A percentile compares a stretch with the other conserved stretches of the same genome.
phyloP scores from a whole-genome alignment of 352 stramenopile species.

The Phytophthora ramorum region DNA sequence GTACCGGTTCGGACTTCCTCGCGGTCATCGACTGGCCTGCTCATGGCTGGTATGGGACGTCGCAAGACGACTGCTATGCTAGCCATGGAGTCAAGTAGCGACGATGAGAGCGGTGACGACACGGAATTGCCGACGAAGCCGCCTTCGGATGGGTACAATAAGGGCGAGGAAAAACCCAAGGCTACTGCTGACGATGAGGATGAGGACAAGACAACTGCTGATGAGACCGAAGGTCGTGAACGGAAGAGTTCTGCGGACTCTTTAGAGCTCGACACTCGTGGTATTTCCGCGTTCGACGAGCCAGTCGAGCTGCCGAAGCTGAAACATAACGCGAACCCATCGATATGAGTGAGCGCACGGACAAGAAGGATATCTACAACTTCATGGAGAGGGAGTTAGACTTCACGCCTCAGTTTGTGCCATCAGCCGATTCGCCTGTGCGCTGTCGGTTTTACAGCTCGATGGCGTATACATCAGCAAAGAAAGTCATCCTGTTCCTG shows the following conservation, averaged over 20 bases:
- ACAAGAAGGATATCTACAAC: constrained; percentile 88
- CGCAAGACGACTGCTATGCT: constrained; percentile 77
- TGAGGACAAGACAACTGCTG: constrained; percentile 29
- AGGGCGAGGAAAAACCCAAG: constrained; percentile 38
- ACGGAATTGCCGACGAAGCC: constrained; percentile 66
- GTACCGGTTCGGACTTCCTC: constrained; percentile 50
- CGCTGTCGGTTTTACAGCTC: constrained; percentile 89
- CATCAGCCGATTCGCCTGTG: constrained; percentile 86
- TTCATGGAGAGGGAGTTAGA: constrained; percentile 88
- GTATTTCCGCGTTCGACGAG: constrained; percentile 81
- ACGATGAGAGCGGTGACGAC: constrained; percentile 67
- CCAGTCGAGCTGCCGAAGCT: constrained; percentile 40
- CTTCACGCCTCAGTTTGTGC: constrained; percentile 87
- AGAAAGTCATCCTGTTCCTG: constrained; percentile 88
- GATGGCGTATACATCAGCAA: constrained; percentile 89
- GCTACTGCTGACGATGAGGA: constrained; percentile 34
- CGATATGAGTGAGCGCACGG: constrained; percentile 52
- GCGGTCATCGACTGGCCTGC: constrained; percentile 48
- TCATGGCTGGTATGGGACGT: constrained; percentile 66
- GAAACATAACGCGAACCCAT: constrained; percentile 43
- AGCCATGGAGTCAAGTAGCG: constrained; percentile 82
- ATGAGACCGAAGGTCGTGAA: constrained; percentile 40
- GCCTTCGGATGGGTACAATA: constrained; percentile 42
- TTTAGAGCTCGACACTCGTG: constrained; percentile 79
- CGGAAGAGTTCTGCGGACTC: constrained; percentile 84